Base-by-base conservation (phyloP, 371 early-diverging fungal genomes). In the Rhizopus delemar region DNA sequence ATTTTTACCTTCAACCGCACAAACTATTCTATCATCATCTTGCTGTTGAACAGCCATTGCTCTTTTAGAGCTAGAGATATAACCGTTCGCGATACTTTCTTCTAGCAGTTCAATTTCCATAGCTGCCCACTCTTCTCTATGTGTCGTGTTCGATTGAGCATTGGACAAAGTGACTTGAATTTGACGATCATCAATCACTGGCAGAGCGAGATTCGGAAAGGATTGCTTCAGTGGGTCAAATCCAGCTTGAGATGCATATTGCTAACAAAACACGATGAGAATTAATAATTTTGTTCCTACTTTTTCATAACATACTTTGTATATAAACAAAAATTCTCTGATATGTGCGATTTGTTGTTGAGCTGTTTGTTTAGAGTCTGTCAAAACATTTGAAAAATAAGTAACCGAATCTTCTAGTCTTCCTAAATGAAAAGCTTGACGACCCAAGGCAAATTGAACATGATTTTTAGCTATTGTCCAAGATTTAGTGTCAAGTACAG, bases 391-490 rank as follows among this genome's bases (percentile, higher is more conserved):
- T 7, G 78, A 70, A 65, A 90, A 92, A 67, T 84, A 82, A 1
- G 72, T 66, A 7, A 85, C 71, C 0, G 87, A 83, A 15, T 80
- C 80, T 41, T 83, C 78, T 16, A 87, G 61, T 11, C 76, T 73
- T 7, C 82, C 84, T n/a, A 86, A 60, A 65, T 86, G 84, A 33
- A 76, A 86, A 0, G 85, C 75, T 65, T 93, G 92, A 34, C 90
- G 75, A 0, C 94, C 96, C 3, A 95, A 78, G 1, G 92, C 86
- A 66, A 93, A 94, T 60, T 92, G 82, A 51, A 94, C 84, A 69
- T 94, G 93, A 53, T 92, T 91, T 48, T 91, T 90, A 8, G 91
- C 87, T 3, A 93, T 74, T 0, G 84, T 77, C 97, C 97, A 97
- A 33, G 70, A 72, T 15, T 79, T 75, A 12, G 73, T 70, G n/a